A percentile compares a stretch with the other conserved stretches of the same genome.
Evolutionary conservation across 257 asterid species (phyloP).

Genomic region (Przewalskia tangutica): DNA sequence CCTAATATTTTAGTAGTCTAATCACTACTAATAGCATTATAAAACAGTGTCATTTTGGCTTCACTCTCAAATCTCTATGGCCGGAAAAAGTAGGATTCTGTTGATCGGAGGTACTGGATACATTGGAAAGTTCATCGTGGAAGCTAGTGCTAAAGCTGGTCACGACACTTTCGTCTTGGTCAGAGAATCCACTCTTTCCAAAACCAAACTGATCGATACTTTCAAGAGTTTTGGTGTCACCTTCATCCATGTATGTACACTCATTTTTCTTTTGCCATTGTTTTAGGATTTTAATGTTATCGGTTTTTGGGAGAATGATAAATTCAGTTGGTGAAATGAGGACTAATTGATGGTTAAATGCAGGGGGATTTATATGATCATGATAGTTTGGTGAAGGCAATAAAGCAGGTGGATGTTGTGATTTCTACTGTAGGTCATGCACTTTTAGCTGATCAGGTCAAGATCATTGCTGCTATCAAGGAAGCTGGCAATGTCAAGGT

Average conservation of each 20-base stretch:
- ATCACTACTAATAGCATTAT: no score
- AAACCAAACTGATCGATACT: constrained; percentile 38
- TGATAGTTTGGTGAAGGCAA: constrained; percentile 50
- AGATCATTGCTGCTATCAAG: constrained; percentile 56
- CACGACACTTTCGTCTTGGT: constrained; percentile 63
- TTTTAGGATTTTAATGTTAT: background rate
- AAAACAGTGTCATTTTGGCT: no score
- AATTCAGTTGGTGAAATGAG: background rate
- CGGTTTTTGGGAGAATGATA: background rate
- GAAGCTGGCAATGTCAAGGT: constrained; percentile 75
- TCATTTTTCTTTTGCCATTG: background rate
- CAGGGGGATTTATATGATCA: constrained; percentile 56
- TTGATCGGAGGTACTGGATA: constrained; percentile 82
- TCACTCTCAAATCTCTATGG: constrained; percentile 41
- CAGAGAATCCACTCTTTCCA: constrained; percentile 39
- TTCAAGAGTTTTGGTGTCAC: constrained; percentile 57
- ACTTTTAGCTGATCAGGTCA: constrained; percentile 41
- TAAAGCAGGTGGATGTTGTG: constrained; percentile 61
- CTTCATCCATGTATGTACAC: constrained; percentile 33
- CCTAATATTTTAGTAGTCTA: no score
- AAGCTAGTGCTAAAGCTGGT: constrained; percentile 59
- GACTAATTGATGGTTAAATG: background rate
- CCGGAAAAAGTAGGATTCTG: constrained; percentile 62
- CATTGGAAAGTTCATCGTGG: constrained; percentile 59
- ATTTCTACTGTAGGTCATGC: constrained; percentile 46